phyloP scores from a whole-genome alignment of 129 eudicot genomes.

The Sambucus nigra region DNA sequence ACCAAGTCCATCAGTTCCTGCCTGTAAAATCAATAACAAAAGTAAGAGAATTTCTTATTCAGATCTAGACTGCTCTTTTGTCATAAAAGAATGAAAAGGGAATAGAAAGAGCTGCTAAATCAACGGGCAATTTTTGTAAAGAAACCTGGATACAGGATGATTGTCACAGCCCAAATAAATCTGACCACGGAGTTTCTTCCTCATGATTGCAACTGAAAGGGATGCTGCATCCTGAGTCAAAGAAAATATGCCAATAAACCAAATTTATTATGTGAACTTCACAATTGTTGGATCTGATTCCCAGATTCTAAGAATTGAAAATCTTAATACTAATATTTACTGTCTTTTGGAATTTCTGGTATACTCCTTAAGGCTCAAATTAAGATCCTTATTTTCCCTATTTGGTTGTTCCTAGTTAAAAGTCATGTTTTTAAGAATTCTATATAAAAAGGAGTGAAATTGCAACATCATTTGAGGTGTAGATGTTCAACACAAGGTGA shows the following conservation, averaged over 20 bases:
- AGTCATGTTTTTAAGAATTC: too few species aligned
- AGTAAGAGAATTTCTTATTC: not conserved
- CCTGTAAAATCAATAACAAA: constrained; percentile 33
- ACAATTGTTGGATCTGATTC: too few species aligned
- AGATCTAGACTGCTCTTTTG: not conserved
- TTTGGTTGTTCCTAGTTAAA: too few species aligned
- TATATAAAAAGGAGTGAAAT: too few species aligned
- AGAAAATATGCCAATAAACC: constrained; percentile 6
- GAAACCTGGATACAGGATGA: constrained; percentile 86
- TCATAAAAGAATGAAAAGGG: too few species aligned
- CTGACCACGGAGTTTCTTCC: constrained; percentile 58
- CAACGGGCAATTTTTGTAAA: not conserved
- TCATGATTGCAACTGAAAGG: constrained; percentile 59
- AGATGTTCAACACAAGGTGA: too few species aligned
- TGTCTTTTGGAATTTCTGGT: too few species aligned
- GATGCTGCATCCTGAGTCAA: constrained; percentile 79
- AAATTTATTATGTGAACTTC: not conserved
- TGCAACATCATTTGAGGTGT: too few species aligned
- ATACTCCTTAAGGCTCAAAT: too few species aligned
- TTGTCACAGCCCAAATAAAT: constrained; percentile 84
- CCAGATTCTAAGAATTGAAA: too few species aligned
- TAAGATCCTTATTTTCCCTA: too few species aligned
- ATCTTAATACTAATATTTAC: too few species aligned
- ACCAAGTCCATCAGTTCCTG: constrained; percentile 89
- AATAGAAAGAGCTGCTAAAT: not conserved